A percentile compares a stretch with the other conserved stretches of the same genome.
phyloP scores from a whole-genome alignment of 352 stramenopile species.

The Pythium aristosporum region DNA sequence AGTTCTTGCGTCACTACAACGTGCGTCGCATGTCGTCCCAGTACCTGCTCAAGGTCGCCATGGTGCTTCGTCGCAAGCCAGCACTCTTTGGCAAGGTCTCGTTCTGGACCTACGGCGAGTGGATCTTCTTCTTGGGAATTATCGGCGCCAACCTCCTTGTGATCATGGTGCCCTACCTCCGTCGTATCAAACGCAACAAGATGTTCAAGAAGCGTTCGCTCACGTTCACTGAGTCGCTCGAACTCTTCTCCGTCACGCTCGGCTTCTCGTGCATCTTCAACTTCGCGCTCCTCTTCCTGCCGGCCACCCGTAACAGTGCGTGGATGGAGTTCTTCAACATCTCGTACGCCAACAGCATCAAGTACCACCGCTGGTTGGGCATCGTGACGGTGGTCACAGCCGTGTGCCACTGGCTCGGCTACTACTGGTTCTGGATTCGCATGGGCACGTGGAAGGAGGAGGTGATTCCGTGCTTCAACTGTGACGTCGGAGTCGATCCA shows the following conservation, averaged over 20 bases:
- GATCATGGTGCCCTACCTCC: slow-evolving; percentile 37
- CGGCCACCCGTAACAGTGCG: slow-evolving; percentile 34
- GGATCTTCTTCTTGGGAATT: slow-evolving; percentile 43
- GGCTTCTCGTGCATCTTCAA: slow-evolving; percentile 68
- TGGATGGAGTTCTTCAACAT: slow-evolving; percentile 48
- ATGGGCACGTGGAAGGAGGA: slow-evolving; percentile 23
- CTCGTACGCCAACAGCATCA: slow-evolving; percentile 44
- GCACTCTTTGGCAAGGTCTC: slow-evolving; percentile 25
- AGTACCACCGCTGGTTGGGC: slow-evolving; percentile 40
- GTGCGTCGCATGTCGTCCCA: slow-evolving; percentile 32
- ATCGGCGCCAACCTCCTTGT: slow-evolving; percentile 53
- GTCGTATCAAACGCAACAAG: slow-evolving; percentile 26
- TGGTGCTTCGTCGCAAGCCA: slow-evolving; percentile 43
- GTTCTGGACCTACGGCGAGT: slow-evolving; percentile 34
- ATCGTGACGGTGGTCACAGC: slow-evolving; percentile 22
- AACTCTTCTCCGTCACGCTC: neutral
- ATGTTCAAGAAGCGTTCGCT: slow-evolving; percentile 45
- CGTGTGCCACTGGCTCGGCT: slow-evolving; percentile 26
- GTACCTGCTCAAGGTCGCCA: slow-evolving; percentile 29
- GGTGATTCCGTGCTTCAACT: slow-evolving; percentile 41
- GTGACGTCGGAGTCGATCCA: slow-evolving; percentile 16
- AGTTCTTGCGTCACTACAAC: slow-evolving; percentile 37
- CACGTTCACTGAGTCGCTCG: slow-evolving; percentile 33
- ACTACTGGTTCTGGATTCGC: slow-evolving; percentile 32
- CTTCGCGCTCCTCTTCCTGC: slow-evolving; percentile 58